Evolutionary conservation across 108 stramenopile genomes (phyloP).

Genomic region (Nannochloropsis gaditana): DNA sequence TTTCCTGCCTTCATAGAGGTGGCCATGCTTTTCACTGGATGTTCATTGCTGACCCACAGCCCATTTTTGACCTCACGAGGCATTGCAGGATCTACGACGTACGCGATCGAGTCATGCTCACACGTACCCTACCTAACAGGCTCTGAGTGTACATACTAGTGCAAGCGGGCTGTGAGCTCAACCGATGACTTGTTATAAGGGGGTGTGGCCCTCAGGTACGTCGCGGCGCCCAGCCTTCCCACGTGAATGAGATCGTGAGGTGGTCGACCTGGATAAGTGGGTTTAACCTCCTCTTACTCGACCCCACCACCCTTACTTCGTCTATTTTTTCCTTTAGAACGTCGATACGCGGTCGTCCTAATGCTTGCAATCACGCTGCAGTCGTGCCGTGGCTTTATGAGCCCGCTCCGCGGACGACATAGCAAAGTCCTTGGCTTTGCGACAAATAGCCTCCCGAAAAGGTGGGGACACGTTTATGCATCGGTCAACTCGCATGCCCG

Average conservation of each 20-base stretch:
- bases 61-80: no score
- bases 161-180: background rate
- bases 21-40: no score
- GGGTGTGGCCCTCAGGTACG: background rate
- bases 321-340: background rate
- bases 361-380: background rate
- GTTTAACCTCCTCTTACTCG: background rate
- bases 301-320: background rate
- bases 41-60: no score
- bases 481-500: no score
- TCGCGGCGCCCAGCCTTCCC: background rate
- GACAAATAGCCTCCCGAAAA: background rate
- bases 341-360: background rate
- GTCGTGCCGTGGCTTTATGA: constrained; percentile 14
- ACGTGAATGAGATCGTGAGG: no score
- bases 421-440: background rate
- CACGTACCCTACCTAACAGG: no score
- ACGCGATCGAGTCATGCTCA: no score
- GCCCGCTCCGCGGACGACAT: background rate
- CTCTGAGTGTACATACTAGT: background rate
- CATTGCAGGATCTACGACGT: no score
- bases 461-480: no score
- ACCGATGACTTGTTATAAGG: background rate
- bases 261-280: no score
- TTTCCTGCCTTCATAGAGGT: no score